Evolutionary conservation across 352 stramenopile species (phyloP).

Genomic region (Phytophthora lateralis): DNA sequence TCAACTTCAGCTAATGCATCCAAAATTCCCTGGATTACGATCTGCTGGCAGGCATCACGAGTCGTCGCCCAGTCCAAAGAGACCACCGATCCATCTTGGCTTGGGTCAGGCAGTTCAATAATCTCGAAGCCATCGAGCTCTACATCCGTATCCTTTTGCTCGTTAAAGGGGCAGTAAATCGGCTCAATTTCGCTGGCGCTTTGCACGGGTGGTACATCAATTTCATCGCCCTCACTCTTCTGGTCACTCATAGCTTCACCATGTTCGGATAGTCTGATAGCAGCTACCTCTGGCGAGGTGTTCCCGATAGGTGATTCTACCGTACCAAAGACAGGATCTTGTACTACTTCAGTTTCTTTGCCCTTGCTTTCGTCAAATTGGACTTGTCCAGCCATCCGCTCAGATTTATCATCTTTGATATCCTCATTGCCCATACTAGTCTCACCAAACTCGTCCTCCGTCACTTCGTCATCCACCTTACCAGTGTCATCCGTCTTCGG

Average conservation of each 20-base stretch:
- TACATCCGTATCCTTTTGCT: constrained; percentile 6
- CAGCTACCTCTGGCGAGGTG: neutral
- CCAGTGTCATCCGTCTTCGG: neutral
- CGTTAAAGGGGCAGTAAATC: neutral
- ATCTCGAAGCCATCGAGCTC: constrained; percentile 14
- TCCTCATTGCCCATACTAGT: neutral
- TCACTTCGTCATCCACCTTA: neutral
- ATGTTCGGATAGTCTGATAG: neutral
- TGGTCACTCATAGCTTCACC: neutral
- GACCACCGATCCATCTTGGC: neutral
- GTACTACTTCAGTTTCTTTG: neutral
- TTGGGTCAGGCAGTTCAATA: constrained; percentile 12
- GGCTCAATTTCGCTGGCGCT: neutral
- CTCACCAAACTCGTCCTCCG: constrained; percentile 1
- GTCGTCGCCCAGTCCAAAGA: constrained; percentile 15
- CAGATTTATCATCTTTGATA: neutral
- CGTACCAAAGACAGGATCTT: neutral
- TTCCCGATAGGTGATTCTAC: neutral
- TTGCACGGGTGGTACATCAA: neutral
- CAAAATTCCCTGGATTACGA: constrained; percentile 20
- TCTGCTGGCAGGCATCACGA: constrained; percentile 12
- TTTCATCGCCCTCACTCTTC: constrained; percentile 21
- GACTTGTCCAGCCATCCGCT: neutral
- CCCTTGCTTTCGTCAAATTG: neutral
- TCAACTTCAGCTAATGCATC: constrained; percentile 27